Evolutionary conservation across 106 monocot species (phyloP).

Genomic region (Apostasia ramifera): DNA sequence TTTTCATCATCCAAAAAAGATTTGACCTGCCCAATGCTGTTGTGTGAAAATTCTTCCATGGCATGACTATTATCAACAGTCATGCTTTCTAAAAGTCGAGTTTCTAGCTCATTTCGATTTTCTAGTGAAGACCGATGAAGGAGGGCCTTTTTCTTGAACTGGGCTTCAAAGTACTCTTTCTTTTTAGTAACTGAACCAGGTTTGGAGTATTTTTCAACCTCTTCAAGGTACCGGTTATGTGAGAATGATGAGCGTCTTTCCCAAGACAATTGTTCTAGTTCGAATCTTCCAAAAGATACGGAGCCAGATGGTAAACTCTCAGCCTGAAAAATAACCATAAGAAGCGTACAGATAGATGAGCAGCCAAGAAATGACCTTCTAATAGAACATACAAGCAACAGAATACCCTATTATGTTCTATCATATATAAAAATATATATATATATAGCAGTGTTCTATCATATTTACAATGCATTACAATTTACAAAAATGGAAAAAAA

Average conservation of each 20-base stretch:
- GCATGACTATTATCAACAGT: constrained; percentile 6
- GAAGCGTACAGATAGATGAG: not conserved
- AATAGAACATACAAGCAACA: not conserved
- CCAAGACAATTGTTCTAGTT: constrained; percentile 63
- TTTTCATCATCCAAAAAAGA: constrained; percentile 26
- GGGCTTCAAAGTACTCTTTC: constrained; percentile 82
- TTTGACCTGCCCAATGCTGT: constrained; percentile 11
- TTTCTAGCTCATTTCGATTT: constrained; percentile 17
- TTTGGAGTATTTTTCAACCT: constrained; percentile 73
- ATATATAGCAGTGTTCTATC: no score
- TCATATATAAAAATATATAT: no score
- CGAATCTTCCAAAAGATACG: constrained; percentile 82
- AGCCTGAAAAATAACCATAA: constrained; percentile 29
- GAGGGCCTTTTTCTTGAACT: constrained; percentile 67
- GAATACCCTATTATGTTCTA: not conserved
- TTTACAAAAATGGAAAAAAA: no score
- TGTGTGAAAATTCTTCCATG: constrained; percentile 18
- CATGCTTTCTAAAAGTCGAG: constrained; percentile 14
- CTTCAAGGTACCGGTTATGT: constrained; percentile 76
- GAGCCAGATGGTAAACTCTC: constrained; percentile 47
- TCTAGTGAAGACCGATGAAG: constrained; percentile 22
- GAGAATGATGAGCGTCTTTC: constrained; percentile 76
- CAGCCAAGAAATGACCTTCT: not conserved
- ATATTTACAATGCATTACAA: no score
- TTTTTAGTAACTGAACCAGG: constrained; percentile 79